Percentiles rank a stretch among this genome's conserved stretches.
These are phyloP conservation scores for Paraphoma sp. DNA, from an alignment of 2,329 filamentous ascomycete genomes.

Conservation along the genomic window DNA sequence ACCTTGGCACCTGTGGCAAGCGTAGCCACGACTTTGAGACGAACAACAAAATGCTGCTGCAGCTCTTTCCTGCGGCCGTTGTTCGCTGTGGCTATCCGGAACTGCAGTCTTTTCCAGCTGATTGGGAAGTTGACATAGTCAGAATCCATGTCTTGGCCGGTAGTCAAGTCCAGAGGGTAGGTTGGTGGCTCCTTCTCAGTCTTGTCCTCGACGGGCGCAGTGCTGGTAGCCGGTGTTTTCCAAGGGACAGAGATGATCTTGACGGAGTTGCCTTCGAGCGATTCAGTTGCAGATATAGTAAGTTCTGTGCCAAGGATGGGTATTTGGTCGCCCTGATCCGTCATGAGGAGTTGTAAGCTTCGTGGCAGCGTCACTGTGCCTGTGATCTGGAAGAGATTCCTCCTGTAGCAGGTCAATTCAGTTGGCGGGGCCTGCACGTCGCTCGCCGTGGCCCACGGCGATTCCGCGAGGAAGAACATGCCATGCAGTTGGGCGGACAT, in stretches of 20 bases:
- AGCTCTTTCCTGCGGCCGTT: slow-evolving; percentile 94
- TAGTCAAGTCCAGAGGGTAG: slow-evolving; percentile 73
- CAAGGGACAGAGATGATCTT: slow-evolving; percentile 96
- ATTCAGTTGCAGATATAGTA: slow-evolving; percentile 90
- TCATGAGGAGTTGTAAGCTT: slow-evolving; percentile 79
- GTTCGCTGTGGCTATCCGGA: slow-evolving; percentile 93
- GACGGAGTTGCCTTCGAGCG: slow-evolving; percentile 88
- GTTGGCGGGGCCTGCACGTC: slow-evolving; percentile 65
- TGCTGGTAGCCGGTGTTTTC: slow-evolving; percentile 90
- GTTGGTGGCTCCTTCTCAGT: slow-evolving; percentile 85
- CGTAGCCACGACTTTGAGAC: slow-evolving; percentile 84
- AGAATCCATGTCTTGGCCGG: slow-evolving; percentile 73
- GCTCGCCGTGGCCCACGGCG: slow-evolving; percentile 68
- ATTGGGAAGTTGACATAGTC: slow-evolving; percentile 92
- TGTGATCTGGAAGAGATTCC: slow-evolving; percentile 95
- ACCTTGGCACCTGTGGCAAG: slow-evolving; percentile 83
- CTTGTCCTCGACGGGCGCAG: slow-evolving; percentile 70
- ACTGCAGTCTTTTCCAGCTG: slow-evolving; percentile 92
- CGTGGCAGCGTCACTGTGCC: slow-evolving; percentile 84
- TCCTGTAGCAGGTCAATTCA: slow-evolving; percentile 93
- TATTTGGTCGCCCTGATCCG: slow-evolving; percentile 82
- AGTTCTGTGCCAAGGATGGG: slow-evolving; percentile 85
- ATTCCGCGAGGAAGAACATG: slow-evolving; percentile 88
- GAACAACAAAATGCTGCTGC: slow-evolving; percentile 93
- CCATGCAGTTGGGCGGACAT: slow-evolving; percentile 82